Evolutionary conservation across 805 yeast species (phyloP), one percentile per base, ranked within the genome.

Genomic region (Candida vaughaniae): DNA sequence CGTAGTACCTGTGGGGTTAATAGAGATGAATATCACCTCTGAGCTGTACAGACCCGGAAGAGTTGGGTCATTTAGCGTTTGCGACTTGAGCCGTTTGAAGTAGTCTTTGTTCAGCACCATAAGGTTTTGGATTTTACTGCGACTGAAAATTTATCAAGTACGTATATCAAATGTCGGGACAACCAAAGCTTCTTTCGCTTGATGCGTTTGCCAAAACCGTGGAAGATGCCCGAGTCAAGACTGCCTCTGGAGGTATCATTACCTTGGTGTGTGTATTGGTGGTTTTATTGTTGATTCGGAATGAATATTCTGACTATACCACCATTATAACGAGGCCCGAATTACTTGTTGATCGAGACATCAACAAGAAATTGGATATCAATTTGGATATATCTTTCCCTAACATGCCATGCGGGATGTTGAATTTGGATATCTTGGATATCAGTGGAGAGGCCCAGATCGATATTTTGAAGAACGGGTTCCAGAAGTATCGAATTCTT

Each of bases 121-220:
- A n/a, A n/a, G n/a, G n/a, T n/a, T n/a, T n/a, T 12, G 20, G 6
- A 28, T 6, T 28, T 14, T 28, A 6, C 7, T n/a, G 31, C 16
- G 31, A 28, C 19, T 28, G 20, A 16, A 16, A 15, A 16, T 6
- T 28, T 16, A 12, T 6, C 7, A 9, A 22, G 25, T 22, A 11
- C 11, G 25, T 11, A 22, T 12, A 28, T n/a, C n/a, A 20, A 7
- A 20, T 20, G 23, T 7, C 23, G 37, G 27, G 41, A 7, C 59
- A 64, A 41, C 71, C 71, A 18, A 58, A 47, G 43, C 60, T 80
- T 46, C 56, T 85, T 33, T 77, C 82, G 29, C 66, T 85, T 41
- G 98, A 90, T 61, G 95, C 91, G n/a, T 90, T 91, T 56, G 77
- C 95, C 19, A 91, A 90, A 62, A 86, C 97, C 4, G 90, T 87